Conservation (phyloP, 495 filamentous ascomycete species). For the Lophiotrema nucula region DNA sequence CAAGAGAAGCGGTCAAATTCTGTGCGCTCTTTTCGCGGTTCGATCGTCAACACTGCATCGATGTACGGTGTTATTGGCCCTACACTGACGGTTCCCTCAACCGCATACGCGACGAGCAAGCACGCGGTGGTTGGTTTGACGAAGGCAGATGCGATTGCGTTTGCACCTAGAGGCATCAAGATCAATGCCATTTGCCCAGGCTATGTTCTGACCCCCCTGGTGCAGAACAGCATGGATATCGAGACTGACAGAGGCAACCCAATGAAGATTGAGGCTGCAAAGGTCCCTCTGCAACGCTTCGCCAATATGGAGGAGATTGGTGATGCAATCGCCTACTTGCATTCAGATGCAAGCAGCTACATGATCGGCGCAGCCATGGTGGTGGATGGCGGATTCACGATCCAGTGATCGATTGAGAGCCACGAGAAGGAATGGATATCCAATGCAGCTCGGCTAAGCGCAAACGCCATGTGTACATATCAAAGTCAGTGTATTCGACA, state of each 20-base stretch:
- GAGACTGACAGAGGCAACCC: neutral
- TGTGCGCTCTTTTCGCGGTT: constrained; percentile 31
- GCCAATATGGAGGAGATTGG: constrained; percentile 43
- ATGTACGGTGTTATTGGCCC: constrained; percentile 38
- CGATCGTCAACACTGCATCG: constrained; percentile 39
- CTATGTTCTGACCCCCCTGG: constrained; percentile 46
- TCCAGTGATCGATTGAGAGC: constrained; percentile 14
- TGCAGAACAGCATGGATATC: constrained; percentile 31
- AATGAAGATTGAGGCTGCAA: constrained; percentile 40
- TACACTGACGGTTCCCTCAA: constrained; percentile 30
- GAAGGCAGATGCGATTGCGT: constrained; percentile 49
- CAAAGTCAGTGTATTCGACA: too few species aligned
- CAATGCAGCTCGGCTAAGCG: too few species aligned
- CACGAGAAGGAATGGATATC: too few species aligned
- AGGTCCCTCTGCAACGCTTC: constrained; percentile 39
- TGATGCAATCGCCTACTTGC: constrained; percentile 41
- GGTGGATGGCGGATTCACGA: constrained; percentile 35
- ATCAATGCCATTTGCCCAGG: constrained; percentile 54
- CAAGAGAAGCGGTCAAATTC: constrained; percentile 42
- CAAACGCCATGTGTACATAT: too few species aligned
- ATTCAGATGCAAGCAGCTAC: constrained; percentile 46
- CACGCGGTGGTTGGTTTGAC: constrained; percentile 50
- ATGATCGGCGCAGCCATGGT: constrained; percentile 39
- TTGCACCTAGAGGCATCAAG: constrained; percentile 47
- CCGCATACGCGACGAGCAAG: constrained; percentile 46